phyloP scores from a whole-genome alignment of 495 filamentous ascomycete species.

The Pseudevernia furfuracea region DNA sequence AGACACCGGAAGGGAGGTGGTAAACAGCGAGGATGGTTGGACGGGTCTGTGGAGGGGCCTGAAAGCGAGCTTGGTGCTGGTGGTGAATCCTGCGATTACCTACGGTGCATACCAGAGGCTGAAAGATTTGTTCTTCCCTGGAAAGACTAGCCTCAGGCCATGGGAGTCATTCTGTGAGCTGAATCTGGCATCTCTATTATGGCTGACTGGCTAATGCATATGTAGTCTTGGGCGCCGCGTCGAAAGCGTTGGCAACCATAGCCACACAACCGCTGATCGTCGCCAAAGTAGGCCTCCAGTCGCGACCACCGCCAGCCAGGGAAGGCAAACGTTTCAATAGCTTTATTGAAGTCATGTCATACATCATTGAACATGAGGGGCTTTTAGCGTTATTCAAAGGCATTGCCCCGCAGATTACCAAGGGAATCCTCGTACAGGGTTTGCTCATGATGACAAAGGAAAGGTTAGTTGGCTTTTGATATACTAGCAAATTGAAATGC shows the following conservation, averaged over 20 bases:
- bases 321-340: slow-evolving; percentile 90
- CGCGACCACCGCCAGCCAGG: slow-evolving; percentile 73
- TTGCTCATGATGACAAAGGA: slow-evolving; percentile 99
- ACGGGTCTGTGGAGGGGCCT: slow-evolving; percentile 87
- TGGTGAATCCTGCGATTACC: slow-evolving; percentile 95
- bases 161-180: slow-evolving; percentile 87
- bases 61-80: slow-evolving; percentile 92
- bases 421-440: slow-evolving; percentile 90
- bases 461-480: slow-evolving; percentile 49
- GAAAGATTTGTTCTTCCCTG: slow-evolving; percentile 69
- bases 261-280: slow-evolving; percentile 94
- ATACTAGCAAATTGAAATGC: slow-evolving; percentile 26
- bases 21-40: slow-evolving; percentile 84
- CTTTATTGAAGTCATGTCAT: slow-evolving; percentile 90
- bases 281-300: slow-evolving; percentile 94
- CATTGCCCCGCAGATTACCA: slow-evolving; percentile 87
- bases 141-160: slow-evolving; percentile 66
- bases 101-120: slow-evolving; percentile 95
- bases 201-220: slow-evolving; percentile 7
- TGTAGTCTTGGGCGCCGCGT: slow-evolving; percentile 82
- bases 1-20: slow-evolving; percentile 82
- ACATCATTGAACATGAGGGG: slow-evolving; percentile 85
- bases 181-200: not conserved
- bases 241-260: slow-evolving; percentile 87
- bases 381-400: slow-evolving; percentile 82